Conservation (phyloP, 441 rosid genomes). For the Isatis lusitanica region DNA sequence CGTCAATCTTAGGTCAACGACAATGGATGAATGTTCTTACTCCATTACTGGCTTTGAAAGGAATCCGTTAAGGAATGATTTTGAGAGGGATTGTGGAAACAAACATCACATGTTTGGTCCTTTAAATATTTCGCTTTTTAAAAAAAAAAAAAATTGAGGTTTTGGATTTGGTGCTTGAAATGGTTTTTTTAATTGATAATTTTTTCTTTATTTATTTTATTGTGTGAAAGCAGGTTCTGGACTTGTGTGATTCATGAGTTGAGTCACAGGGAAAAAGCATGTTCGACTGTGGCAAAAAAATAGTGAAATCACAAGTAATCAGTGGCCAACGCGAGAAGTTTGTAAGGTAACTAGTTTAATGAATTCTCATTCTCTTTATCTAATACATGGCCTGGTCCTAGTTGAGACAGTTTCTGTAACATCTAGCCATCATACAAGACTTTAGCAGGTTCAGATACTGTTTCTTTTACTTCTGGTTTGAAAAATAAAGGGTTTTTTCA, state of each 20-base stretch:
- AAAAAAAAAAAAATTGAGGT: too few species aligned
- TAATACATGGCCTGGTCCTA: not conserved
- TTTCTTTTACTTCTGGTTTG: not conserved
- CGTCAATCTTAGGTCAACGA: conserved; percentile 16
- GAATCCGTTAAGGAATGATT: not conserved
- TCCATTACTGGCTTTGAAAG: not conserved
- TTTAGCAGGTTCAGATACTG: not conserved
- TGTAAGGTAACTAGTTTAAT: conserved; percentile 61
- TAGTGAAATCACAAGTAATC: conserved; percentile 60
- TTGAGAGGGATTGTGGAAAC: not conserved
- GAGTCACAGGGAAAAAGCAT: conserved; percentile 46
- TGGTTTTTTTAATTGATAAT: not conserved
- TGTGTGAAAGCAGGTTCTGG: conserved; percentile 45
- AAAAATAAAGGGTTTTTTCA: conserved; percentile 6
- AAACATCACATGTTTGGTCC: not conserved
- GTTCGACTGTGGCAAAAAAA: conserved; percentile 56
- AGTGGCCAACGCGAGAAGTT: conserved; percentile 84
- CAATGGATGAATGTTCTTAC: conserved; percentile 5
- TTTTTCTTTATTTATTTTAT: not conserved
- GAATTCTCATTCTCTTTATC: not conserved
- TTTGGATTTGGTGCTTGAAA: not conserved
- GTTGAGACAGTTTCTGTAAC: not conserved
- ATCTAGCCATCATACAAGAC: not conserved
- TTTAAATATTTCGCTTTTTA: not conserved
- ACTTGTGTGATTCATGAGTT: conserved; percentile 39